Evolutionary conservation across 345 rosid species (phyloP), one percentile per base, ranked within the genome.

Genomic region (Cardamine occulta): DNA sequence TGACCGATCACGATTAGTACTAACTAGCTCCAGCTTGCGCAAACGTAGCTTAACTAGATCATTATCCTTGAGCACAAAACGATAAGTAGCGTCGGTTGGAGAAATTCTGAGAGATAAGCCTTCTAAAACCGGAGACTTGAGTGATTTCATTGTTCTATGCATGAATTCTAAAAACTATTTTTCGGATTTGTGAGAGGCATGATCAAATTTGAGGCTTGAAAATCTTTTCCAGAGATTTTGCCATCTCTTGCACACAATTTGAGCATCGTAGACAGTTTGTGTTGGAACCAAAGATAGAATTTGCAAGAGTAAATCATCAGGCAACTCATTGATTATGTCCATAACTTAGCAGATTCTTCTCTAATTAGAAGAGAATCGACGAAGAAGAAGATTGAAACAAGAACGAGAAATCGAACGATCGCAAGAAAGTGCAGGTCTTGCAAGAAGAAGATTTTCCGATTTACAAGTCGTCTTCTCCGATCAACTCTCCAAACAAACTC

Each of bases 101-200:
- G 17, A 1, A 42, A 14, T 0, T 13, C 17, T 59, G 26, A 72
- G 4, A 48, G 24, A 5, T 6, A 72, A 11, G 13, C 60, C 48
- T 6, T 72, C 58, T 21, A 72, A 10, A 37, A 72, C 75, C 26
- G 59, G 59, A 60, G 60, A 45, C 49, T 60, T 48, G 5, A 47
- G 48, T n/a, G 12, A 23, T 12, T 14, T 12, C 26, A 72, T 2
- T 31, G 75, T 47, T 42, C 7, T 72, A 1, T 4, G 2, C 0
- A 60, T n/a, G 67, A 72, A 72, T n/a, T 0, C 8, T 10, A 5
- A 0, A 18, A 62, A 61, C 26, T 48, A 3, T 0, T 3, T 2
- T 10, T 34, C 19, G 17, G 47, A 35, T 8, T 28, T 56, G 17
- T 14, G 17, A 42, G 17, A 42, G 17, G 47, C 47, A 13, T 2